Base-by-base conservation (phyloP, 306 rosid genomes). In the Alnus rubra region DNA sequence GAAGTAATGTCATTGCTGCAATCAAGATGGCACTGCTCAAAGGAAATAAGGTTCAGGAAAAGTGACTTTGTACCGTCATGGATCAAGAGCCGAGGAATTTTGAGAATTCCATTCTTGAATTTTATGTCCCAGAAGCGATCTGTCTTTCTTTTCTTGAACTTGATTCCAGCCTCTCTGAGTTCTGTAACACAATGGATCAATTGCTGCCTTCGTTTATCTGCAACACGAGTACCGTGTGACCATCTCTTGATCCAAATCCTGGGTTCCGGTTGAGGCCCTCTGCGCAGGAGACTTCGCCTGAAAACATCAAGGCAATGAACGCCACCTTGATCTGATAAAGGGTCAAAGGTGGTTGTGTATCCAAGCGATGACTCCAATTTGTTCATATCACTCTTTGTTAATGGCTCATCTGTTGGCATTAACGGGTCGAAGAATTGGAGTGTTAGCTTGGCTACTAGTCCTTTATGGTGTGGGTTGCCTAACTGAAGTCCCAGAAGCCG, bases 41-140 rank as follows among this genome's bases (percentile, higher is more conserved):
- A 89, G 8, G 97, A 93, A 68, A 94, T 92, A 52, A 94, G 89
- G 74, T 94, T 88, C 7, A 86, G 84, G 42, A 89, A 88, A 65
- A 88, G 73, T 23, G 98, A 92, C 81, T 89, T 92, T 0, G 97
- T 94, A 7, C 97, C 97, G 19, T 94, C 97, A n/a, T 92, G 95
- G 71, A 92, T 88, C 83, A 94, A 82, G 7, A 91, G 89, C 74
- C 97, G 73, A 0, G 95, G 95, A 52, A 92, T 87, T 44, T 74
- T 60, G 28, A 92, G 84, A 48, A 87, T 75, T 1, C 98, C 98
- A 47, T 89, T 84, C 58, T 85, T 78, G 67, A 94, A 94, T 58
- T 83, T 85, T 5, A 92, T 79, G 39, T 91, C 97, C 95, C 98
- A 92, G 78, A 94, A 91, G 2, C 98, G 84, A 76, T 92, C 98